phyloP scores from a whole-genome alignment of 129 eudicot genomes.

The Solidago caesia region DNA sequence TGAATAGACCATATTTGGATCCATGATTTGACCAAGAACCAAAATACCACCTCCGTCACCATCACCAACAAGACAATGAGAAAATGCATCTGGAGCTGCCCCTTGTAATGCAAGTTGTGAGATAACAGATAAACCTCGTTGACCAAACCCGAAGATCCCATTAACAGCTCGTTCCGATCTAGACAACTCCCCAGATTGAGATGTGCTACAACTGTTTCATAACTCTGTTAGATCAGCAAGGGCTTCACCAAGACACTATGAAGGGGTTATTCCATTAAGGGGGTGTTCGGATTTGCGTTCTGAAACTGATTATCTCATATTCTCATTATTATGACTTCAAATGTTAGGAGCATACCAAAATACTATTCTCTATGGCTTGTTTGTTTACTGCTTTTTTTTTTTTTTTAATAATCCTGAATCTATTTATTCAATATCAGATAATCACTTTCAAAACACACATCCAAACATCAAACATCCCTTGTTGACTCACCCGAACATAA shows the following conservation, averaged over 20 bases:
- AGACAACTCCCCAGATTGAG: conserved; percentile 75
- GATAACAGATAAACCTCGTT: conserved; percentile 78
- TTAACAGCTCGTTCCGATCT: conserved; percentile 83
- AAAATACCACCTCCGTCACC: conserved; percentile 86
- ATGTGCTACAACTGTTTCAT: conserved; percentile 82
- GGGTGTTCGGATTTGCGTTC: not conserved
- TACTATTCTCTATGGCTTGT: not conserved
- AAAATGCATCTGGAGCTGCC: conserved; percentile 60
- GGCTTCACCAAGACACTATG: conserved; percentile 12
- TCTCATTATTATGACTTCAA: not conserved
- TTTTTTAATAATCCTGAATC: not conserved
- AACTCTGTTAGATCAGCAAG: conserved; percentile 28
- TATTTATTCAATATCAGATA: not conserved
- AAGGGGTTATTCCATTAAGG: not conserved
- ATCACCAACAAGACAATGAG: conserved; percentile 88
- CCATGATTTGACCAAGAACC: conserved; percentile 82
- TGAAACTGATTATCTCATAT: too few species aligned
- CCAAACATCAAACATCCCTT: not conserved
- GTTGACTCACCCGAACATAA: conserved; percentile 75
- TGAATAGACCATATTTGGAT: conserved; percentile 82
- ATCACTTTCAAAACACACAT: not conserved
- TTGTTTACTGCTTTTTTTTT: not conserved
- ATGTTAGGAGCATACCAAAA: not conserved
- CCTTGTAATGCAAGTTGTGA: conserved; percentile 83
- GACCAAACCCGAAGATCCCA: conserved; percentile 99